These are phyloP conservation scores for Scheffersomyces segobiensis DNA, from an alignment of 1,139 yeast genomes.

Conservation along the genomic window DNA sequence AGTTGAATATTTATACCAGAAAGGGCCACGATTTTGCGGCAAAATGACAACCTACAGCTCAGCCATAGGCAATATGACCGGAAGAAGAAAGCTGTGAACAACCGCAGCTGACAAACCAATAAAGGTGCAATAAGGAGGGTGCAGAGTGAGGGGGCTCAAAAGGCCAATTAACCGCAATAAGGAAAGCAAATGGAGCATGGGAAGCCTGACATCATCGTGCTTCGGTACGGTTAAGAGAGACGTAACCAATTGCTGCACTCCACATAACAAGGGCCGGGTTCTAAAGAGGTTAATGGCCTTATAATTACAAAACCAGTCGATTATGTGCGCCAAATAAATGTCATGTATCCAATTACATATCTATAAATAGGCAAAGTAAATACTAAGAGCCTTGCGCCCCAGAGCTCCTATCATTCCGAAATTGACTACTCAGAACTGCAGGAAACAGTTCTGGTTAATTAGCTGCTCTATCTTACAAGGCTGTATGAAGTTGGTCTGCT, in stretches of 20 bases:
- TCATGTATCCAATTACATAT: neutral
- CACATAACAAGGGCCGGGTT: neutral
- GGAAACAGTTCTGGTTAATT: too few species aligned
- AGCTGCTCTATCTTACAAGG: neutral
- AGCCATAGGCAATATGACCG: neutral
- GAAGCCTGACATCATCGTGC: neutral
- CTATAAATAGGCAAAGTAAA: neutral
- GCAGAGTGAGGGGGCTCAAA: neutral
- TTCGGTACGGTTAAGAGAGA: neutral
- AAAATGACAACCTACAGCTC: neutral
- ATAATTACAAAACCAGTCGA: neutral
- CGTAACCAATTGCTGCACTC: neutral
- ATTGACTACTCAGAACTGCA: neutral
- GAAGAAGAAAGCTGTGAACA: neutral
- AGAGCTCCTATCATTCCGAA: neutral
- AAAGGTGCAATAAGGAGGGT: neutral
- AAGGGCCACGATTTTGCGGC: neutral
- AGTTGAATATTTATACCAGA: slow-evolving; percentile 4
- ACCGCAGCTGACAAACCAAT: neutral
- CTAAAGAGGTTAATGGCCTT: neutral
- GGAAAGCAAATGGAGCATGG: neutral
- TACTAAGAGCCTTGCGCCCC: neutral
- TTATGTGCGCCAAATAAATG: neutral
- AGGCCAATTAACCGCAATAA: neutral
- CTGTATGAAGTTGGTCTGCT: neutral